phyloP scores from a whole-genome alignment of 768 basidiomycete species.

The Tricholomella constricta region DNA sequence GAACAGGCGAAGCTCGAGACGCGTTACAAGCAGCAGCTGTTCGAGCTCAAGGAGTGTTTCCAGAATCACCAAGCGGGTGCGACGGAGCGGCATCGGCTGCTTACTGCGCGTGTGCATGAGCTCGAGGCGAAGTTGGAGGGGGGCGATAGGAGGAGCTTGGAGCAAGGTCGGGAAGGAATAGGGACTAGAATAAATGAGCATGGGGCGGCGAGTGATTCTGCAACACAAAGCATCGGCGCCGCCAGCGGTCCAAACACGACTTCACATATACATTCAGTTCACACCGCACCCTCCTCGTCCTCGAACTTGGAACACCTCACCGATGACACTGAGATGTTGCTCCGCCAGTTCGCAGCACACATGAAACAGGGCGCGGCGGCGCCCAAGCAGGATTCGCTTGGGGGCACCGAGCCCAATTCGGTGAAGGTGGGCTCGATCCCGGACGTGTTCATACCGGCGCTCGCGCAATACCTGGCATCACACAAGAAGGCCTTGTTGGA shows the following conservation, averaged over 20 bases:
- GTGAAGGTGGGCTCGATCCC: neutral
- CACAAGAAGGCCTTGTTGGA: neutral
- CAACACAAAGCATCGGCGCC: too few species aligned
- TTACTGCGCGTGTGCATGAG: constrained; percentile 5
- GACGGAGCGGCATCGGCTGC: neutral
- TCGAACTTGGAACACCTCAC: neutral
- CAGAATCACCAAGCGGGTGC: constrained; percentile 5
- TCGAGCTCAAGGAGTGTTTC: constrained; percentile 6
- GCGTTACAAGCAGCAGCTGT: neutral
- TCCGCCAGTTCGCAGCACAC: neutral
- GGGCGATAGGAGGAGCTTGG: neutral
- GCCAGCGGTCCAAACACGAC: too few species aligned
- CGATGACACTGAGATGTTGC: neutral
- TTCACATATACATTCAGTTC: too few species aligned
- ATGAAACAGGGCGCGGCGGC: neutral
- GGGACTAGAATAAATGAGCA: too few species aligned
- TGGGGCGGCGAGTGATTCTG: too few species aligned
- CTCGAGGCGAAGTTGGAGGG: constrained; percentile 10
- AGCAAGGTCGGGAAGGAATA: neutral
- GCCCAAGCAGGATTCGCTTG: too few species aligned
- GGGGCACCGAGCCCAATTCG: neutral
- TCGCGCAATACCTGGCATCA: constrained; percentile 9
- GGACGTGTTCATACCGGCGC: constrained; percentile 2
- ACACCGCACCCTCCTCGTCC: too few species aligned
- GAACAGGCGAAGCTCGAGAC: constrained; percentile 6